Conservation (phyloP, 306 rosid genomes). For the Vigna mungo region DNA sequence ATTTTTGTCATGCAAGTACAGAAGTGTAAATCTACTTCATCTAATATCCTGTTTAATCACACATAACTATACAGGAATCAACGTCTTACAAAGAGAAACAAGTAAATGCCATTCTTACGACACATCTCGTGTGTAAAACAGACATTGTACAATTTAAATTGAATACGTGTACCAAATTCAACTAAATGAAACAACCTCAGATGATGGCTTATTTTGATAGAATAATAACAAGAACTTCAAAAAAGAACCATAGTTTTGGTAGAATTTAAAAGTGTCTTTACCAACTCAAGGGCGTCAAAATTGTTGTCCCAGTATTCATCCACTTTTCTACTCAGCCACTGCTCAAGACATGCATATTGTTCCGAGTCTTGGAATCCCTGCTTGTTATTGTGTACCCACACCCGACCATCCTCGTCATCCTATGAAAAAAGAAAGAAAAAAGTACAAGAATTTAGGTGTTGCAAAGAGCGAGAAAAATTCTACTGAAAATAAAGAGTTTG, state of each 20-base stretch:
- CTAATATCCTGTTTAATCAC: slow-evolving; percentile 6
- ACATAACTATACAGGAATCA: background rate
- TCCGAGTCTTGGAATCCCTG: slow-evolving; percentile 72
- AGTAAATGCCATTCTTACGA: background rate
- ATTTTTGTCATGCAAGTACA: background rate
- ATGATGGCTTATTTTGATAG: background rate
- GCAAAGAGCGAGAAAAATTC: slow-evolving; percentile 27
- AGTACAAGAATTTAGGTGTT: slow-evolving; percentile 27
- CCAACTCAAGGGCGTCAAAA: slow-evolving; percentile 58
- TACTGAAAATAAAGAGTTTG: background rate
- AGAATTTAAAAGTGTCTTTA: slow-evolving; percentile 37
- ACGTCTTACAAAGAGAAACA: slow-evolving; percentile 4
- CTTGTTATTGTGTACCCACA: slow-evolving; percentile 70
- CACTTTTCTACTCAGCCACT: slow-evolving; percentile 55
- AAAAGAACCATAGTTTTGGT: background rate
- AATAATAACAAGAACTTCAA: background rate
- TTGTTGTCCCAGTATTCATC: slow-evolving; percentile 60
- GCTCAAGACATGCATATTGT: slow-evolving; percentile 56
- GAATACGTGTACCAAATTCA: slow-evolving; percentile 31
- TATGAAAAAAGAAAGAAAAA: slow-evolving; percentile 34
- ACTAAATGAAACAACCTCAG: slow-evolving; percentile 3
- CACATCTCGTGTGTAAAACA: background rate
- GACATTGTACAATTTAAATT: slow-evolving; percentile 29
- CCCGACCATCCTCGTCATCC: slow-evolving; percentile 55
- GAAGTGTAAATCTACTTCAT: background rate